phyloP scores from a whole-genome alignment of 2,329 filamentous ascomycete genomes.

The Sporothrix brunneoviolacea region DNA sequence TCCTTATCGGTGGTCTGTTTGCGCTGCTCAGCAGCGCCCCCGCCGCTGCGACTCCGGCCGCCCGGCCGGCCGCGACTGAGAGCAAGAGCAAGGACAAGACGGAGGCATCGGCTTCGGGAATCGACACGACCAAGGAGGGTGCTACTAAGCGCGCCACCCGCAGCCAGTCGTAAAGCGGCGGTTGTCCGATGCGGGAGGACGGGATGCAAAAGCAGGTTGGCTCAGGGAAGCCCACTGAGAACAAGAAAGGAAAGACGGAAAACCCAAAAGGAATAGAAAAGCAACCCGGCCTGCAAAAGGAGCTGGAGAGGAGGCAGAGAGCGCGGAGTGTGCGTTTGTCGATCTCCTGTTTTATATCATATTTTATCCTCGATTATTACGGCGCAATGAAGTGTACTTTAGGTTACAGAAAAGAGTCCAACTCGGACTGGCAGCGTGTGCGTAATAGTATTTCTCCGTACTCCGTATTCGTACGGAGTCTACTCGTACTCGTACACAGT shows the following conservation, averaged over 20 bases:
- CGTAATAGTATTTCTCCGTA: too few species aligned
- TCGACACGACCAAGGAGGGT: conserved; percentile 69
- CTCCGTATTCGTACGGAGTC: too few species aligned
- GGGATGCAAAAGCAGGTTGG: too few species aligned
- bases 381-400: conserved; percentile 13
- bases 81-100: conserved; percentile 63
- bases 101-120: conserved; percentile 52
- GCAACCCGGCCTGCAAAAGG: too few species aligned
- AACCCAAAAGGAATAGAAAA: too few species aligned
- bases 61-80: conserved; percentile 58
- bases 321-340: neutral
- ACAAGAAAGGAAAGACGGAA: neutral
- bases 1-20: conserved; percentile 59
- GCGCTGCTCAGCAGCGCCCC: conserved; percentile 53
- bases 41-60: conserved; percentile 61
- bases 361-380: neutral
- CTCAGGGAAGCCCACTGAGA: neutral
- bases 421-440: neutral
- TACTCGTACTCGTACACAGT: too few species aligned
- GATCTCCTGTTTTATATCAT: conserved; percentile 1
- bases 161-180: conserved; percentile 39
- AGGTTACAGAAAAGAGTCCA: neutral
- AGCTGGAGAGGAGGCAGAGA: neutral
- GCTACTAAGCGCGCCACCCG: conserved; percentile 53
- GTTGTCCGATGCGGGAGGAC: too few species aligned